These are phyloP conservation scores for Eugenia klotzschiana DNA, from an alignment of 441 rosid genomes.

Conservation along the genomic window DNA sequence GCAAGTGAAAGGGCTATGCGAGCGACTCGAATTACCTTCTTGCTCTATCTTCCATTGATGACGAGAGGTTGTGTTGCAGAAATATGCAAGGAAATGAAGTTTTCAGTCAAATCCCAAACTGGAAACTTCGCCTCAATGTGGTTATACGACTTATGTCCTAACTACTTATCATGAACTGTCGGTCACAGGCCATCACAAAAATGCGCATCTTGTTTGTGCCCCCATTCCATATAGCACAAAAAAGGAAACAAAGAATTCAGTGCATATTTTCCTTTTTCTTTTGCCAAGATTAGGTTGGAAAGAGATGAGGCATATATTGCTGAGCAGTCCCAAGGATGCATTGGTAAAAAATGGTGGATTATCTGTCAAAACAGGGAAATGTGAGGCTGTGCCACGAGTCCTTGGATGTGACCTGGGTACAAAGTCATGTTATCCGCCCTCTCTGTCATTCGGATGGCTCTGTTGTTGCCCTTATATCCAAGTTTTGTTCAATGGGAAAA, in stretches of 20 bases:
- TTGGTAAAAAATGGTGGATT: neutral
- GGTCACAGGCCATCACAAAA: neutral
- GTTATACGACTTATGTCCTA: neutral
- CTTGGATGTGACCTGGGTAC: neutral
- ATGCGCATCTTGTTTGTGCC: neutral
- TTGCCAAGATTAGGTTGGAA: neutral
- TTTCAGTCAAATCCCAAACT: neutral
- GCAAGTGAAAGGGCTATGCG: neutral
- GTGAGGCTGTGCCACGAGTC: neutral
- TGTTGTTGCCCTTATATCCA: neutral
- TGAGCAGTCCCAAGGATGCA: neutral
- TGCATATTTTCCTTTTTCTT: neutral
- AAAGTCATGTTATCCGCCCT: neutral
- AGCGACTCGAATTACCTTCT: neutral
- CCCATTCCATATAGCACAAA: neutral
- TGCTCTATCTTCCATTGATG: neutral
- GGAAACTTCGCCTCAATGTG: neutral
- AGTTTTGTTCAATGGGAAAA: neutral
- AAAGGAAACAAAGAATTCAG: neutral
- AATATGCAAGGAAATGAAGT: neutral
- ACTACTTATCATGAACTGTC: neutral
- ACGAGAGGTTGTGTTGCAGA: neutral
- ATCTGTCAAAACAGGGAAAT: neutral
- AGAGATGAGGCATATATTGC: neutral
- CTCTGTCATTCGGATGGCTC: neutral